Base-by-base conservation (phyloP, 768 basidiomycete species). In the Lentinula lateritia region DNA sequence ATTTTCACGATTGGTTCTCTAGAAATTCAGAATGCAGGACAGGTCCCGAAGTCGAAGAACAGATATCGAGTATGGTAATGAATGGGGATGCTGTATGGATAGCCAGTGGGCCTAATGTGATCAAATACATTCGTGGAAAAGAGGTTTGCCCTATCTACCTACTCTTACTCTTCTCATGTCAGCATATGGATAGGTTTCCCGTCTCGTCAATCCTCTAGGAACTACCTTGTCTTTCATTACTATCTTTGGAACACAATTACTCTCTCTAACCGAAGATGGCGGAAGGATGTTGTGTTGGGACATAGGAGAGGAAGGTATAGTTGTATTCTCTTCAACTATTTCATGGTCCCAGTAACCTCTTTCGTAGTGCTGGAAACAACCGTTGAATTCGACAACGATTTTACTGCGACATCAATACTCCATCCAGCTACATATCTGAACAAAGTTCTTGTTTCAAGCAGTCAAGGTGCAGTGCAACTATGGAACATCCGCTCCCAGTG, bases 381-480 rank as follows among this genome's bases (percentile, higher is more conserved):
- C 3, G 83, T 98, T 52, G 80, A 86, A 46, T 96, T 99, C 67
- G 90, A 94, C 53, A 68, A 83, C 6, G 86, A 83, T 18, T 98
- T 98, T 72, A 89, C 87, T 1, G 95, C 95, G n/a, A 89, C 85
- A 5, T 81, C 80, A 32, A 77, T 97, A 46, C 79, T 97, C 5
- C 97, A 99, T 71, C 97, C 97, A 2, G 89, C 94, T 0, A 98
- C 97, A 12, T 98, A 98, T 73, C 73, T 99, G 55, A 98, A 99
- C 78, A 99, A 99, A 76, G 80, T 98, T 0, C 78, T 98, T 1
- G 83, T 98, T 10, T 85, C 88, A 3, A 92, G 93, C 67, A 82
- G 76, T 60, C 82, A 95, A 71, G 97, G 97, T 3, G 77, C 75
- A 46, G 74, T 98, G 67, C 92, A 97, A 63, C 74, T 99, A n/a